A percentile compares a stretch with the other conserved stretches of the same genome.
Evolutionary conservation across 2,329 filamentous ascomycete genomes (phyloP).

Genomic region (Microdochium paspali): DNA sequence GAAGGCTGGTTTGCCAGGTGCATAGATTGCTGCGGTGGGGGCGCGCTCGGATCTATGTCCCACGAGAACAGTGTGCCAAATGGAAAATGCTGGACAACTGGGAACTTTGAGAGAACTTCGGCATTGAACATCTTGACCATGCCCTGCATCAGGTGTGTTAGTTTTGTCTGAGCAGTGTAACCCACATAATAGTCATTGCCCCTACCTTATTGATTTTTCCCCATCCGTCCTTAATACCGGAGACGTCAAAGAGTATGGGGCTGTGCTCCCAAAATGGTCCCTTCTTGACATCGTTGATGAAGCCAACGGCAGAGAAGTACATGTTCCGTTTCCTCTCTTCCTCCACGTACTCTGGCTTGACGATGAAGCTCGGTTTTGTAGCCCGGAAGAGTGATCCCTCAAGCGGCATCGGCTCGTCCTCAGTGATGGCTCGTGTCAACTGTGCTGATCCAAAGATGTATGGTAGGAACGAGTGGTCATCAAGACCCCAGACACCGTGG

Average conservation of each 20-base stretch:
- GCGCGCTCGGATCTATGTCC: conserved; percentile 57
- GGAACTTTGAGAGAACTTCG: conserved; percentile 92
- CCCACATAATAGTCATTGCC: too few relatives aligned
- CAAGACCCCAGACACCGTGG: conserved; percentile 96
- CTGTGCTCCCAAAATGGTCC: conserved; percentile 98
- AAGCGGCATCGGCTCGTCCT: conserved; percentile 54
- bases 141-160: conserved; percentile 39
- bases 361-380: conserved; percentile 62
- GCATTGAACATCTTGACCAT: conserved; percentile 99
- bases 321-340: conserved; percentile 60
- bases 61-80: conserved; percentile 76
- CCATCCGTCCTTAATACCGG: conserved; percentile 87
- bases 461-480: conserved; percentile 88
- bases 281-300: conserved; percentile 94
- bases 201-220: conserved; percentile 86
- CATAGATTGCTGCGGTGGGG: conserved; percentile 34
- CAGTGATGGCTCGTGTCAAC: conserved; percentile 63
- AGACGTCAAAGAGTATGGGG: conserved; percentile 89
- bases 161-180: too few relatives aligned
- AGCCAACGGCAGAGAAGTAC: conserved; percentile 93
- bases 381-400: conserved; percentile 69
- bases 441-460: conserved; percentile 96
- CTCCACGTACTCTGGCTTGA: conserved; percentile 54
- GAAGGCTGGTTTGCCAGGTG: conserved; percentile 50
- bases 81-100: conserved; percentile 92